Base-by-base conservation (phyloP, 805 yeast species). In the Lipomyces yamanashiensis region DNA sequence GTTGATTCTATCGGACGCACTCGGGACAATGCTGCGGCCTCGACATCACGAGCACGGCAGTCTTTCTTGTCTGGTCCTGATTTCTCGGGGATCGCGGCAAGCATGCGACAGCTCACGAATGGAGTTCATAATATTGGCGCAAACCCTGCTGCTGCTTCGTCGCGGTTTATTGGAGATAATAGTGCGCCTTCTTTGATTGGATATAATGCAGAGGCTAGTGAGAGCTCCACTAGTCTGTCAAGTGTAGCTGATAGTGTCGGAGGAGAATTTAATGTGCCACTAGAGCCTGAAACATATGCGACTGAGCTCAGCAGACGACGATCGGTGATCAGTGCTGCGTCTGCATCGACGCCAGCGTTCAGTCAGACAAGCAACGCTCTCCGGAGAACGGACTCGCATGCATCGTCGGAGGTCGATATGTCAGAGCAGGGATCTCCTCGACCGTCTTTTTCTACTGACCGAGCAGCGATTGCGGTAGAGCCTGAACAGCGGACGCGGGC, bases 1-100 rank as follows among this genome's bases (percentile, higher is more conserved):
- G 58, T 37, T 4, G 67, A 64, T n/a, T 45, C 66, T 13, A 62
- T 64, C 10, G 37, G 37, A 13, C 59, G 66, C 5, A 62, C 66
- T 6, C 50, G 59, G 21, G 67, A 63, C 17, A 50, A 34, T 19
- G 61, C 61, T 5, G 9, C 53, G 4, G 61, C 55, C 15, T 15
- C 52, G 44, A 41, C 54, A 9, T 28, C 53, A n/a, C 40, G 57
- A 15, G 49, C 47, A 9, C 49, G 67, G 34, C 58, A 54, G 51
- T 48, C 61, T 19, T 49, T 65, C n/a, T 21, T 60, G 17, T 19
- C 58, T 21, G 54, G 37, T 39, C 58, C 62, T 2, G 65, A 61
- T 54, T 43, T 61, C 33, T 28, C 67, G 7, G 67, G 66, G 2
- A 37, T 61, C 15, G 58, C 67, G 9, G 62, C 67, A 4, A 58